Evolutionary conservation across 2,329 filamentous ascomycete genomes (phyloP), one percentile per base, ranked within the genome.

Genomic region (Fusarium odoratissimum): DNA sequence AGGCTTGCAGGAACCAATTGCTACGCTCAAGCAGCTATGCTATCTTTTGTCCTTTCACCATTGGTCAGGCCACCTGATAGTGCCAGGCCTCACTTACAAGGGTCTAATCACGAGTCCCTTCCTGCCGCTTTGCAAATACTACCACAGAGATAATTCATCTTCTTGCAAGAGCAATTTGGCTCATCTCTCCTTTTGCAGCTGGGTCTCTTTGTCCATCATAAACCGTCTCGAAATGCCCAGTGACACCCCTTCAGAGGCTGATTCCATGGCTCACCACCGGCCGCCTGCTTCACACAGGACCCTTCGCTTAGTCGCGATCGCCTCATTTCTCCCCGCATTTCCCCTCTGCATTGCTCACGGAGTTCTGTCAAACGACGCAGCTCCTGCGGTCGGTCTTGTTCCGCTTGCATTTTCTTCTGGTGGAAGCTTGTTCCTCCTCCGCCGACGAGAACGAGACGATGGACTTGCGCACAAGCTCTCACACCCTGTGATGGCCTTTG

Each of bases 331-430:
- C 35, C 83, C 82, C 44, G 82, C 82, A 11, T 81, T 85, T 48
- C 80, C 81, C 6, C 79, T 84, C 23, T 82, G 81, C 67, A 69
- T 85, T 66, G 76, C 80, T 35, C 81, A 83, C 72, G 82, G 81
- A 71, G 74, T 80, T 49, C 73, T 83, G 58, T 82, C 82, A 31
- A 57, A 72, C 41, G 69, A 77, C 19, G 66, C 78, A 14, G 75
- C 83, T 40, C 83, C 83, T 19, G 82, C 82, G 12, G 75, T 83
- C 51, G 83, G 83, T 28, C 78, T 85, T 33, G 68, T 82, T 19
- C 84, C 83, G 11, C 79, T 83, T 45, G 77, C 78, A 30, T 76
- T 83, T 55, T 84, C 83, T 16, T 79, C 80, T 19, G 73, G 70
- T 41, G 68, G 72, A 19, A 71, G 73, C 45, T 64, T 77, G 41